These are phyloP conservation scores for Aspergillus novofumigatus DNA, from an alignment of 2,329 filamentous ascomycete species.

Conservation along the genomic window DNA sequence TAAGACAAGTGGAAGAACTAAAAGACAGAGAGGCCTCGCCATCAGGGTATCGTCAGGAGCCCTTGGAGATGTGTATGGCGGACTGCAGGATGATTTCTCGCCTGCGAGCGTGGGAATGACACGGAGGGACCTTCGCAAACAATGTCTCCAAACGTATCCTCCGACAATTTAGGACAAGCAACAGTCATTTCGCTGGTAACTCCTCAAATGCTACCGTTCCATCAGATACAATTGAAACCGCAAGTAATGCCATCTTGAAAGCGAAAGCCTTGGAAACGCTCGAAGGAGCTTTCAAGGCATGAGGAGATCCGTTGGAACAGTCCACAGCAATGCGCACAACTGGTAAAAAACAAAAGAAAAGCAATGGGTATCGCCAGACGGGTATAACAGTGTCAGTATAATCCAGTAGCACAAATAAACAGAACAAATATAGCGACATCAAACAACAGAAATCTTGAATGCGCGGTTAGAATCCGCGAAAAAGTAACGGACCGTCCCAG, in stretches of 20 bases:
- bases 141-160: constrained; percentile 6
- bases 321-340: constrained; percentile 13
- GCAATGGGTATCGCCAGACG: constrained; percentile 23
- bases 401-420: constrained; percentile 10
- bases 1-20: constrained; percentile 16
- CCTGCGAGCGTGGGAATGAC: neutral
- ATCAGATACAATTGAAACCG: constrained; percentile 8
- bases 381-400: constrained; percentile 14
- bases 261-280: neutral
- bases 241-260: constrained; percentile 6
- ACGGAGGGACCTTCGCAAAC: neutral
- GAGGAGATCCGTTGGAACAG: constrained; percentile 6
- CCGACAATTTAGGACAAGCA: constrained; percentile 16
- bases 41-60: constrained; percentile 10
- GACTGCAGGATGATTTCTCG: neutral
- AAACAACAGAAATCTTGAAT: constrained; percentile 3
- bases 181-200: constrained; percentile 16
- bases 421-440: constrained; percentile 8
- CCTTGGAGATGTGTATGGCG: neutral
- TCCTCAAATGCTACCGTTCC: constrained; percentile 20
- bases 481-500: constrained; percentile 4
- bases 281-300: constrained; percentile 6
- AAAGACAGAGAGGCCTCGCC: constrained; percentile 13
- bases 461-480: constrained; percentile 5
- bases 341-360: constrained; percentile 6